A percentile compares a stretch with the other conserved stretches of the same genome.
Evolutionary conservation across 139 green algal species (phyloP).

Genomic region (Volvox africanus): DNA sequence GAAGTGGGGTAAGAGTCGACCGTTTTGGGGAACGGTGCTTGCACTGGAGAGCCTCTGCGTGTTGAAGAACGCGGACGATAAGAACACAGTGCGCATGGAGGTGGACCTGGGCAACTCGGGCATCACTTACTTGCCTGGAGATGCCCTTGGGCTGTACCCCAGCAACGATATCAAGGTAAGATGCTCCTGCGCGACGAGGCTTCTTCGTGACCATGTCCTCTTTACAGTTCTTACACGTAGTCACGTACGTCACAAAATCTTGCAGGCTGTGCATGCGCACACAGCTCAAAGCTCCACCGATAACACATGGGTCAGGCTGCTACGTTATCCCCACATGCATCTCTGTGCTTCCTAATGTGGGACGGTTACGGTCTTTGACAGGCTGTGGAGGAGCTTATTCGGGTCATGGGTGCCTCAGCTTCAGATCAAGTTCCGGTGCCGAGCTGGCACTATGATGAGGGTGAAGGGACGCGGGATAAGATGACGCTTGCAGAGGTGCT

Average conservation of each 20-base stretch:
- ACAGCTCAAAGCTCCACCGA: no score
- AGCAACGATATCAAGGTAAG: slow-evolving; percentile 75
- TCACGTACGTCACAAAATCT: no score
- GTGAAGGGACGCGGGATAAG: not conserved
- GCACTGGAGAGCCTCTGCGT: slow-evolving; percentile 81
- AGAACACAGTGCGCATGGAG: slow-evolving; percentile 87
- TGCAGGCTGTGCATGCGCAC: no score
- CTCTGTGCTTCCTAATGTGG: no score
- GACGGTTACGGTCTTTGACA: slow-evolving; percentile 42
- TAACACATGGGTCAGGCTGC: no score
- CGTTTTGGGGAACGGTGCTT: slow-evolving; percentile 72
- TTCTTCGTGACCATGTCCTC: no score
- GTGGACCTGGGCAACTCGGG: slow-evolving; percentile 84
- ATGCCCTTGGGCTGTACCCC: slow-evolving; percentile 89
- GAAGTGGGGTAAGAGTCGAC: slow-evolving; percentile 77
- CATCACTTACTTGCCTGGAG: slow-evolving; percentile 83
- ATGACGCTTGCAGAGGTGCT: slow-evolving; percentile 76
- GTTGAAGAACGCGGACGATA: slow-evolving; percentile 71
- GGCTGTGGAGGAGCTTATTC: slow-evolving; percentile 81
- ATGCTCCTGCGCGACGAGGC: no score
- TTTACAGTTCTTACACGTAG: no score
- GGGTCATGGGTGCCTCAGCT: slow-evolving; percentile 52
- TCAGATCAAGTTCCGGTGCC: slow-evolving; percentile 64
- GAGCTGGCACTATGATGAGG: slow-evolving; percentile 83
- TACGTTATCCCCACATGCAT: no score